A percentile compares a stretch with the other conserved stretches of the same genome.
Evolutionary conservation across 768 basidiomycete genomes (phyloP).

Genomic region (Russula emetica): DNA sequence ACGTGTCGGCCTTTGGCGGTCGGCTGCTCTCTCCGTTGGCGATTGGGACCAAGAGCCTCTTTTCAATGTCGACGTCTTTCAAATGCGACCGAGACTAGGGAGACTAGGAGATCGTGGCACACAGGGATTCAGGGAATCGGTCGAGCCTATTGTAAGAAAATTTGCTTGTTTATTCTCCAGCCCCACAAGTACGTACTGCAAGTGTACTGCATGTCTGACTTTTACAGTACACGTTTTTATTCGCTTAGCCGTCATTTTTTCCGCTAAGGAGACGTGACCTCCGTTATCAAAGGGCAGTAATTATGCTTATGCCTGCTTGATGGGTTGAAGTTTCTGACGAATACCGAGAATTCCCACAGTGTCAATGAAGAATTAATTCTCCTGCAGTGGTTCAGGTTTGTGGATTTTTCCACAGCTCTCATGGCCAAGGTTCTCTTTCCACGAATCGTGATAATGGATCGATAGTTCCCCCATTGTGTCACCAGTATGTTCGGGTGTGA

Average conservation of each 20-base stretch:
- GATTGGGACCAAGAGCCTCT: not conserved
- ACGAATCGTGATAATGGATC: not conserved
- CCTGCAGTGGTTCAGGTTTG: not conserved
- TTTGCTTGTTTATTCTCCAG: not conserved
- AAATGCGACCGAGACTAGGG: not conserved
- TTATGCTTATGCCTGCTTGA: not conserved
- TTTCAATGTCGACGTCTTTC: not conserved
- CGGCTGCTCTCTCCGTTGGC: not conserved
- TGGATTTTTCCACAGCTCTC: not conserved
- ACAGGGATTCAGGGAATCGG: not conserved
- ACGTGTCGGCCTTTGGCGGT: not conserved
- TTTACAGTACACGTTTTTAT: not conserved
- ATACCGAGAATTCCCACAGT: not conserved
- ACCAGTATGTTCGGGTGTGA: not conserved
- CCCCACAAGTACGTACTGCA: not conserved
- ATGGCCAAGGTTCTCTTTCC: not conserved
- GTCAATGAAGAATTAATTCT: not conserved
- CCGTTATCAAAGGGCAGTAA: not conserved
- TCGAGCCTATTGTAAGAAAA: not conserved
- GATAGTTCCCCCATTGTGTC: not conserved
- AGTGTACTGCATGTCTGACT: too few relatives aligned
- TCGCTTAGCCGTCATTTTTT: not conserved
- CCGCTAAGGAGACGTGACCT: not conserved
- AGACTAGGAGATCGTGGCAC: not conserved
- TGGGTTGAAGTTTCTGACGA: not conserved